A percentile compares a stretch with the other conserved stretches of the same genome.
phyloP scores from a whole-genome alignment of 768 basidiomycete species.

The Trametes cubensis region DNA sequence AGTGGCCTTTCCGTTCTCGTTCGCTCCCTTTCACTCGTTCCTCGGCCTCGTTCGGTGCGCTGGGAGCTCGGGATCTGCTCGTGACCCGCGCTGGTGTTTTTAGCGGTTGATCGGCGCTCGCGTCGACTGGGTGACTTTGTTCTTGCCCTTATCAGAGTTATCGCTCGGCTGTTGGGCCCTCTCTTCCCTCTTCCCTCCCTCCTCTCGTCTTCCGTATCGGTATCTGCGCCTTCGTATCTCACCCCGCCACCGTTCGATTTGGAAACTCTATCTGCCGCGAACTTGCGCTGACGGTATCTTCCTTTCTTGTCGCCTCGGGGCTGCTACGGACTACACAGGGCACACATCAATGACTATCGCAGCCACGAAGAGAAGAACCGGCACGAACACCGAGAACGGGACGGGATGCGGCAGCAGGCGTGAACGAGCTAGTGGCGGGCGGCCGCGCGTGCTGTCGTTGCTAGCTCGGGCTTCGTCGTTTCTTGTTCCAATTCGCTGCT shows the following conservation, averaged over 20 bases:
- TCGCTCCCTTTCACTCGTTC: neutral
- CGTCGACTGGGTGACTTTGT: no score
- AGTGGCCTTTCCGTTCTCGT: neutral
- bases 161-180: neutral
- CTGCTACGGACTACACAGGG: neutral
- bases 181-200: neutral
- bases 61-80: no score
- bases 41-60: neutral
- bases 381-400: neutral
- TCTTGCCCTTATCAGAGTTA: neutral
- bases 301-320: neutral
- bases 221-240: neutral
- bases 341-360: slow-evolving; percentile 10
- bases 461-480: neutral
- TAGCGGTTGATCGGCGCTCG: no score
- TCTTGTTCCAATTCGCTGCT: neutral
- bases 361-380: slow-evolving; percentile 16
- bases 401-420: neutral
- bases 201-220: neutral
- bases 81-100: no score
- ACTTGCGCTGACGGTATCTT: neutral
- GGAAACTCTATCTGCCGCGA: neutral
- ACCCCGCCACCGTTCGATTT: neutral
- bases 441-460: neutral
- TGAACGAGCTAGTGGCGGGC: neutral